Base-by-base conservation (phyloP, 73 alveolate genomes). In the Durusdinium trenchii region DNA sequence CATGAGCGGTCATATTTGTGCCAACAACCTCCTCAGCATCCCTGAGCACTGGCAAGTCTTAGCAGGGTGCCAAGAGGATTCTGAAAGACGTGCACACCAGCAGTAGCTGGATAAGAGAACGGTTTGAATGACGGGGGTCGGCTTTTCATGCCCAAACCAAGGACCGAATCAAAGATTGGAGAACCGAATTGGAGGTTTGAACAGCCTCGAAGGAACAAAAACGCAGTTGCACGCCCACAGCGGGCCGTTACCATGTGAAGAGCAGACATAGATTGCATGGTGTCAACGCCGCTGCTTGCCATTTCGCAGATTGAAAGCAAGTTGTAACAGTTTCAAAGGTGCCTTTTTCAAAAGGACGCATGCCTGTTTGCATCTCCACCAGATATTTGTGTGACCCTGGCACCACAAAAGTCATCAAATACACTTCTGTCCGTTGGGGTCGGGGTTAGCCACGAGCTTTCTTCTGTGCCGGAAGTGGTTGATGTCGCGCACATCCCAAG, bases 161-260 rank as follows among this genome's bases (percentile, higher is more conserved):
- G 97, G 97, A 91, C 87, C 64, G 42, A 57, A 91, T 91, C 97
- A 91, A 91, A 35, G 97, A 91, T 30, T 91, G 97, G 97, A 91
- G n/a, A 54, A 91, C 97, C 4, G 97, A 91, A 75, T 43, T 91
- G 97, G 97, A 91, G 67, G 69, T 91, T 52, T 91, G 87, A 91
- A n/a, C n/a, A n/a, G n/a, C n/a, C n/a, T n/a, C n/a, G n/a, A n/a
- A n/a, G 69, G 18, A 32, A 60, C 73, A 60, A 60, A 60, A 60
- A 60, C 18, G 73, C 73, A 23, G 73, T n/a, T n/a, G n/a, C n/a
- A n/a, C n/a, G 4, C 46, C 84, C 84, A 36, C 45, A 62, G 89
- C 64, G n/a, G 3, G 73, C 73, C 73, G 73, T 60, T 23, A 23
- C 30, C 30, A 23, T 60, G 73, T 60, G 73, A 60, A 1, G 73